phyloP scores from a whole-genome alignment of 108 stramenopile genomes.

The Nitzschia inconspicua region DNA sequence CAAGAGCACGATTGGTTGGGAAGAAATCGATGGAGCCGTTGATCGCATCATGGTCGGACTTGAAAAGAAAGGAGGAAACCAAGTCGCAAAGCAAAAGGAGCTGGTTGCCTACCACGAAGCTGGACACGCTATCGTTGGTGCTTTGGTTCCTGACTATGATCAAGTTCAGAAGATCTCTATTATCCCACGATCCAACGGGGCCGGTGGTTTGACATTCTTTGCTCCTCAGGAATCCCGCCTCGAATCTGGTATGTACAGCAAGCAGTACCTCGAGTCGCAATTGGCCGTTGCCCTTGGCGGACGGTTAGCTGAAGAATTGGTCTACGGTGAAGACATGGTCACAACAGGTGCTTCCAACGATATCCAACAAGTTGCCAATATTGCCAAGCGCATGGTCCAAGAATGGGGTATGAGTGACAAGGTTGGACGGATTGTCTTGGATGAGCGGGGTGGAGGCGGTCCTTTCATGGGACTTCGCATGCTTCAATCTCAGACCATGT shows the following conservation, averaged over 20 bases:
- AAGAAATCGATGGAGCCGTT: conserved; percentile 93
- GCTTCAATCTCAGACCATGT: conserved; percentile 55
- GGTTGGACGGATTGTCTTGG: conserved; percentile 87
- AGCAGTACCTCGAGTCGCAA: conserved; percentile 92
- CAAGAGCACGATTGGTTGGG: conserved; percentile 87
- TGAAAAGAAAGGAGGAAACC: conserved; percentile 91
- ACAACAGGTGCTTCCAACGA: conserved; percentile 98
- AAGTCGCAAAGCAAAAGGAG: conserved; percentile 63
- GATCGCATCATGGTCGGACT: conserved; percentile 97
- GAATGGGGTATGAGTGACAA: conserved; percentile 96
- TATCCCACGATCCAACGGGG: conserved; percentile 92
- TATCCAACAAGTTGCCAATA: conserved; percentile 92
- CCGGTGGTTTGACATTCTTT: conserved; percentile 94
- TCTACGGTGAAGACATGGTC: conserved; percentile 92
- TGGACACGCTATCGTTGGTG: conserved; percentile 94
- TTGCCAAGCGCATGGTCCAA: conserved; percentile 94
- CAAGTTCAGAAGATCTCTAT: conserved; percentile 98
- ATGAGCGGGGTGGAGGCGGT: conserved; percentile 45
- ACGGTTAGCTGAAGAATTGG: conserved; percentile 97
- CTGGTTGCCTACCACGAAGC: conserved; percentile 96
- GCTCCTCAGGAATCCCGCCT: conserved; percentile 90
- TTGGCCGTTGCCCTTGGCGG: conserved; percentile 95
- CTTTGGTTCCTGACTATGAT: conserved; percentile 85
- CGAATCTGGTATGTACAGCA: conserved; percentile 91
- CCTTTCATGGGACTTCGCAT: conserved; percentile 76